Evolutionary conservation across 305 asterid species (phyloP).

Genomic region (Solanum chacoense): DNA sequence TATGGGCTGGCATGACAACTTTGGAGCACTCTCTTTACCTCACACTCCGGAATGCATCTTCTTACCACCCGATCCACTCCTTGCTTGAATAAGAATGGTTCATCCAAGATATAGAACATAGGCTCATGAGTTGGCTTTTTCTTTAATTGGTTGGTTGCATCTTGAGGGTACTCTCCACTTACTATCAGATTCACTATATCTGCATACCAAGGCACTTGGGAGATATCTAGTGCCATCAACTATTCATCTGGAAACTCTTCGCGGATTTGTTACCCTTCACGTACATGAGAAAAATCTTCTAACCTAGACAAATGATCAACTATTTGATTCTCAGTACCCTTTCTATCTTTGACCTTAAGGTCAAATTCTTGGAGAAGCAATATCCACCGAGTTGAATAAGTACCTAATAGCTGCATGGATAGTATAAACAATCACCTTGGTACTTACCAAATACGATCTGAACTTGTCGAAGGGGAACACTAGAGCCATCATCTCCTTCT

Average conservation of each 20-base stretch:
- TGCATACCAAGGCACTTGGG: background rate
- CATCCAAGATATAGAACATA: background rate
- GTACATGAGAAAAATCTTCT: background rate
- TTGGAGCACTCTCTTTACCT: background rate
- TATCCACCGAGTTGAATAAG: background rate
- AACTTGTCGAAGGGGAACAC: background rate
- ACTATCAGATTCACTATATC: background rate
- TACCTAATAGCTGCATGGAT: background rate
- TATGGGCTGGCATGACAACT: background rate
- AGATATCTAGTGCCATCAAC: background rate
- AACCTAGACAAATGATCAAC: background rate
- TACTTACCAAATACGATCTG: background rate
- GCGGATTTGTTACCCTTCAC: background rate
- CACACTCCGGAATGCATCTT: background rate
- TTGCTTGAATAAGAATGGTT: background rate
- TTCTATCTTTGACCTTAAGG: background rate
- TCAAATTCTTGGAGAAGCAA: background rate
- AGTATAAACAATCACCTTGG: background rate
- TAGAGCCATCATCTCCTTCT: background rate
- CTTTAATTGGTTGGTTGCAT: background rate
- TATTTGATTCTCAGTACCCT: background rate
- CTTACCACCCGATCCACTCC: background rate
- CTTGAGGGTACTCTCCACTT: background rate
- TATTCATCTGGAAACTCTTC: background rate
- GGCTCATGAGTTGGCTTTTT: background rate